Evolutionary conservation across 768 basidiomycete genomes (phyloP), one percentile per base, ranked within the genome.

Genomic region (Mycena latifolia): DNA sequence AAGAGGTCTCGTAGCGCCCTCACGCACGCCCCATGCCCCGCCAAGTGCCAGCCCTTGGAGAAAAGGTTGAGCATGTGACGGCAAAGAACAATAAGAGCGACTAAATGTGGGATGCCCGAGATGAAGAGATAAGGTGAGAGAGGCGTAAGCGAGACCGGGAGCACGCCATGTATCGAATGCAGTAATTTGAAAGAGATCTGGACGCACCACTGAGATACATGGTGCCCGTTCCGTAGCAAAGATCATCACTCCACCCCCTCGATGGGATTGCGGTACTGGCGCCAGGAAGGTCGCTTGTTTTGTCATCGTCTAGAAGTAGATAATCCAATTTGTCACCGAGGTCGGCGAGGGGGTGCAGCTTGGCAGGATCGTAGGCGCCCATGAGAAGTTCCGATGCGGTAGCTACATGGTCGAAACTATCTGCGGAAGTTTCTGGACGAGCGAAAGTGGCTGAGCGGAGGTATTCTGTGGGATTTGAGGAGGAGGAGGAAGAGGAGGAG

Each of bases 151-250:
- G 81, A 85, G 82, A 77, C 79, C 73, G 78, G 82, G 82, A 83
- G 76, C 77, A 80, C 77, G 78, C 76, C 73, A 72, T 73, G 76
- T 76, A 74, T 80, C 85, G 77, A 83, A 85, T 84, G 77, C 66
- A 83, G 84, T 82, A 84, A 86, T 82, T 83, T 86, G 84, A 88
- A 86, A 84, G 86, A 86, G 85, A 84, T 85, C 78, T 65, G 55
- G 67, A 90, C 94, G 77, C 77, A 98, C 97, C 97, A 79, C 93
- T 87, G 62, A 99, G 90, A 89, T 99, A 99, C 84, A 96, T 98
- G 71, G 96, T 96, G 69, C 98, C 98, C 74, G 96, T 98, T 75
- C 98, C 98, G 81, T 99, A 98, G 88, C 96, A 98, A 65, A 99
- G 82, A 83, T 99, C 98, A 84, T 99, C 98, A 82, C 95, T 94